Conservation (phyloP, 164 flowering plant genomes). For the Macadamia integrifolia region DNA sequence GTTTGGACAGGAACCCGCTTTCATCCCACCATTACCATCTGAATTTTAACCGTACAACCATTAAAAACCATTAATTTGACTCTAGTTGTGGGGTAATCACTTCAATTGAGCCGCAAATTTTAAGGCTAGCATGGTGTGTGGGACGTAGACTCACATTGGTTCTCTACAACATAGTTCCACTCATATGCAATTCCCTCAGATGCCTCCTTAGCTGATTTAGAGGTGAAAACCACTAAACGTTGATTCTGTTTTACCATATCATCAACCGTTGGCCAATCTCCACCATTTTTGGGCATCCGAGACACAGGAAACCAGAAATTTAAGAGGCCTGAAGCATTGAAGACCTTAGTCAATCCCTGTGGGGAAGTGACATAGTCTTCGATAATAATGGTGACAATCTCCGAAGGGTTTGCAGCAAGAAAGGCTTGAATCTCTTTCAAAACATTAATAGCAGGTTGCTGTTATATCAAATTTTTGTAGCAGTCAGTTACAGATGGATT, state of each 20-base stretch:
- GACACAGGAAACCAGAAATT: slow-evolving; percentile 86
- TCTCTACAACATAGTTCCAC: too few relatives aligned
- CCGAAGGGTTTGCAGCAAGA: slow-evolving; percentile 54
- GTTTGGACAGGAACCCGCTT: slow-evolving; percentile 67
- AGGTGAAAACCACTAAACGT: slow-evolving; percentile 83
- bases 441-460: slow-evolving; percentile 75
- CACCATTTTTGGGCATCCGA: slow-evolving; percentile 79
- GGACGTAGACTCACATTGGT: too few relatives aligned
- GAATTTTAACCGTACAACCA: neutral
- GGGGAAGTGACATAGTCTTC: slow-evolving; percentile 81
- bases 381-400: slow-evolving; percentile 67
- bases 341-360: slow-evolving; percentile 67
- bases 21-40: slow-evolving; percentile 83
- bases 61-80: too few relatives aligned
- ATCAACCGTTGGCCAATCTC: slow-evolving; percentile 81
- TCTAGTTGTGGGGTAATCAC: too few relatives aligned
- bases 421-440: slow-evolving; percentile 59
- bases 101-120: too few relatives aligned
- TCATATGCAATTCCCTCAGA: slow-evolving; percentile 70
- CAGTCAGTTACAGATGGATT: neutral
- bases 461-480: slow-evolving; percentile 16
- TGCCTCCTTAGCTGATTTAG: slow-evolving; percentile 68
- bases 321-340: slow-evolving; percentile 70
- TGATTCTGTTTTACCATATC: slow-evolving; percentile 74
- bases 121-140: too few relatives aligned